A percentile compares a stretch with the other conserved stretches of the same genome.
These are phyloP conservation scores for Barbarea vulgaris DNA, from an alignment of 345 rosid species.

Conservation along the genomic window DNA sequence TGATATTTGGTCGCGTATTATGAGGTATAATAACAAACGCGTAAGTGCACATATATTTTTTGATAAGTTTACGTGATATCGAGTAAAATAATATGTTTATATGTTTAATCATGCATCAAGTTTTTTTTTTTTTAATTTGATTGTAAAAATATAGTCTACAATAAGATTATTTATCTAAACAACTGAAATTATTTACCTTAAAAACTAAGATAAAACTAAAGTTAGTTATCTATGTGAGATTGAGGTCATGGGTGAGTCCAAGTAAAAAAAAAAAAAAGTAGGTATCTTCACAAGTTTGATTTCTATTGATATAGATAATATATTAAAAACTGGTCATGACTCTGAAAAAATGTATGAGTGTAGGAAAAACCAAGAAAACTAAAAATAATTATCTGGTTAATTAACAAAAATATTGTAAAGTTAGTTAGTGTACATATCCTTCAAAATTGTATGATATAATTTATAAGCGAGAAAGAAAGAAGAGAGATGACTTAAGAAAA, in stretches of 20 bases:
- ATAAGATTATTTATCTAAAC: too few relatives aligned
- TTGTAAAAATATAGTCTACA: not conserved
- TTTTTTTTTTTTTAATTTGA: not conserved
- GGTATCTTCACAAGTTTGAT: not conserved
- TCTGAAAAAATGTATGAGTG: not conserved
- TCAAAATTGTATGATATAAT: not conserved
- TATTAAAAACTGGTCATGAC: not conserved
- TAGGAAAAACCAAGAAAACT: not conserved
- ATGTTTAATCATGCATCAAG: not conserved
- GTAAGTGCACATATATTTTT: too few relatives aligned
- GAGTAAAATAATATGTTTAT: too few relatives aligned
- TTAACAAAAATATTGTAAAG: not conserved
- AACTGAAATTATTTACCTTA: too few relatives aligned
- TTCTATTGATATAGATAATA: not conserved
- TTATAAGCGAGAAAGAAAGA: not conserved
- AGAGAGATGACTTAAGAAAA: not conserved
- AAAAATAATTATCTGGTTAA: too few relatives aligned
- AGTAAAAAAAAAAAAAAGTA: not conserved
- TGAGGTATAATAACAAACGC: too few relatives aligned
- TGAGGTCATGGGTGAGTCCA: not conserved
- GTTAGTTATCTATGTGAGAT: not conserved
- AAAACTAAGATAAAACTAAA: too few relatives aligned
- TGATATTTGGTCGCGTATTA: too few relatives aligned
- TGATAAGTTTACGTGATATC: not conserved
- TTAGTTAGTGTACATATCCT: not conserved